These are phyloP conservation scores for Taiozyma onychis DNA, from an alignment of 1,139 yeast species.

Conservation along the genomic window DNA sequence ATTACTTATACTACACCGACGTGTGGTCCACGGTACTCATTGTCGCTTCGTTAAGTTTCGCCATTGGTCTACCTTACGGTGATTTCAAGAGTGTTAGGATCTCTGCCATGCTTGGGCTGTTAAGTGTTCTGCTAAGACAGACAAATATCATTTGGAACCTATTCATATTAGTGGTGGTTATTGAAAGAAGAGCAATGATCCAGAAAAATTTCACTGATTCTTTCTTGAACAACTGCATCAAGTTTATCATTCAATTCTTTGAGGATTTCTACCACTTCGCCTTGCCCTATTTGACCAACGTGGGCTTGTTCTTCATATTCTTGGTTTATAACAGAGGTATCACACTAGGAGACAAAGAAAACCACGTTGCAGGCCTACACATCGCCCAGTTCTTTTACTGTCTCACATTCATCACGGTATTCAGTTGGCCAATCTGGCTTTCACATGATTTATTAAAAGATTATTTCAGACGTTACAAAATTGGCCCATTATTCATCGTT, in stretches of 20 bases:
- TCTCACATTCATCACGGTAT: constrained; percentile 49
- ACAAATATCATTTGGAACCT: constrained; percentile 87
- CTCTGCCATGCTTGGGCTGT: constrained; percentile 44
- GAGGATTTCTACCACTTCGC: constrained; percentile 29
- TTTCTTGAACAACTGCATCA: constrained; percentile 32
- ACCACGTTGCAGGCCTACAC: constrained; percentile 70
- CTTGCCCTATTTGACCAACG: constrained; percentile 51
- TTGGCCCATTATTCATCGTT: constrained; percentile 24
- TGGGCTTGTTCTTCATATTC: constrained; percentile 48
- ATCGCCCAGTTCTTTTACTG: constrained; percentile 81
- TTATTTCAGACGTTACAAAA: constrained; percentile 29
- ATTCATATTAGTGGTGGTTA: constrained; percentile 49
- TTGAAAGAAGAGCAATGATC: constrained; percentile 44
- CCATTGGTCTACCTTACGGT: constrained; percentile 30
- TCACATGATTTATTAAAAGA: constrained; percentile 33
- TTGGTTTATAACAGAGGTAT: constrained; percentile 65
- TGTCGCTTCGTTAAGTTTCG: constrained; percentile 41
- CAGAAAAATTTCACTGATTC: constrained; percentile 32
- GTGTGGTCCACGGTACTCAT: constrained; percentile 82
- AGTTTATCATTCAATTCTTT: constrained; percentile 29
- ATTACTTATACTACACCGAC: constrained; percentile 83
- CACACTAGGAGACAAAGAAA: constrained; percentile 80
- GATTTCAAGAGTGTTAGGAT: constrained; percentile 27
- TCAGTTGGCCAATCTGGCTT: constrained; percentile 70
- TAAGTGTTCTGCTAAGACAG: constrained; percentile 74